Evolutionary conservation across 371 early-diverging fungal genomes (phyloP), one percentile per base, ranked within the genome.

Genomic region (Mortierella polycephala): DNA sequence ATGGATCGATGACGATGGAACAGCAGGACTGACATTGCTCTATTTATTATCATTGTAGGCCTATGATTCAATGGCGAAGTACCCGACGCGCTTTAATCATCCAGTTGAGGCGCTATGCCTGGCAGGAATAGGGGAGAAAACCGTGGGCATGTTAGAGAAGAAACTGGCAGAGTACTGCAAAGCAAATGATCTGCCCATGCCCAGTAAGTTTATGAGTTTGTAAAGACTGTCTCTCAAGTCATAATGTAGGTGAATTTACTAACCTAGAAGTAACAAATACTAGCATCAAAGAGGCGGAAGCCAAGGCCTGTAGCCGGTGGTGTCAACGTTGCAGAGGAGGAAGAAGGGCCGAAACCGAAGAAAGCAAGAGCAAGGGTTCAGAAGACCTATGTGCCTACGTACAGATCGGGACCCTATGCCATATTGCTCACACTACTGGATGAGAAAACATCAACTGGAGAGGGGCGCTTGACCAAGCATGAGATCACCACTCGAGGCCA

Each of bases 321-420:
- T 7, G 45, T 18, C 16, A 23, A 12, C 0, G 63, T 5, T 10
- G 57, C 14, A 12, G 37, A 18, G 3, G 62, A 41, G 9, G 57
- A 44, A 16, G 72, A 50, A 7, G 71, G 67, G 13, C 64, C 69
- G 23, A 60, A 60, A 13, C 51, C 64, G 1, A 83, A 67, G 60
- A 63, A 50, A 37, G 42, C 58, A 40, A 62, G 57, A 14, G 21
- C 58, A 64, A 67, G 37, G 54, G 52, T 16, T 40, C 70, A 62
- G 60, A 87, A 79, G 40, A 59, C 30, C 41, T 97, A 98, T 74
- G 86, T 97, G 6, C 98, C 98, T 7, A 65, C 82, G 16, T 93
- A 90, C 70, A 89, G 95, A 23, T 90, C 95, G 0, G 97, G 93
- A 6, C 86, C 91, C 4, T 98, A 96, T 81, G 95, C 90, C 8